Base-by-base conservation (phyloP, 257 asterid species). In the Thymus quinquecostatus region DNA sequence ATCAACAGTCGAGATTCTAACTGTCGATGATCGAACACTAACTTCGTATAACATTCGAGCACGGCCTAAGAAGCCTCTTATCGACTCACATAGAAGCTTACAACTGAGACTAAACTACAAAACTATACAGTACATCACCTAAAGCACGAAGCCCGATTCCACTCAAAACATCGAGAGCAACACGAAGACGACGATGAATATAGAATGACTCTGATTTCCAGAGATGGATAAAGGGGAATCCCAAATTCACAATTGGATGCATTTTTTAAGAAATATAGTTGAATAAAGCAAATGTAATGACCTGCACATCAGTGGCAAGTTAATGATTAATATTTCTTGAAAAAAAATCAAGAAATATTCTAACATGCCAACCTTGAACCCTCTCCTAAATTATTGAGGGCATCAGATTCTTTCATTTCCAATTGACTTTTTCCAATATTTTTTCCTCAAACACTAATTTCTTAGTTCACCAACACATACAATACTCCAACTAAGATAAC, bases 361-460 rank as follows among this genome's bases (percentile, higher is more conserved):
- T 60, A 48, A 72, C 77, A 75, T 82, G 85, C 85, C 88, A 86
- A 56, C 83, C 84, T 68, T 70, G 60, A 78, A 69, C 64, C 55
- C 64, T 75, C n/a, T 12, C 70, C 21, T 21, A 64, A 44, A 11
- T 55, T 70, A 65, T 75, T 82, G 71, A 81, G 51, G 83, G 83
- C 49, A 83, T 83, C 88, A 71, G 84, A 87, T 83, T 76, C 87
- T 65, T 72, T 55, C 21, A 21, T 3, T 54, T 32, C 49, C 71
- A 74, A 68, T 80, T 66, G 82, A 69, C 82, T 40, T 56, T 75
- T 38, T 50, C 28, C 50, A 36, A 49, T 28, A 30, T 55, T 54
- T 64, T 59, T 49, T 44, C 32, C 12, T 44, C 49, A 38, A 4
- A 3, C 47, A 40, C 11, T 29, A 6, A 64, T 29, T 64, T 65